phyloP scores from a whole-genome alignment of 768 basidiomycete genomes.

The Royoungia palumana region DNA sequence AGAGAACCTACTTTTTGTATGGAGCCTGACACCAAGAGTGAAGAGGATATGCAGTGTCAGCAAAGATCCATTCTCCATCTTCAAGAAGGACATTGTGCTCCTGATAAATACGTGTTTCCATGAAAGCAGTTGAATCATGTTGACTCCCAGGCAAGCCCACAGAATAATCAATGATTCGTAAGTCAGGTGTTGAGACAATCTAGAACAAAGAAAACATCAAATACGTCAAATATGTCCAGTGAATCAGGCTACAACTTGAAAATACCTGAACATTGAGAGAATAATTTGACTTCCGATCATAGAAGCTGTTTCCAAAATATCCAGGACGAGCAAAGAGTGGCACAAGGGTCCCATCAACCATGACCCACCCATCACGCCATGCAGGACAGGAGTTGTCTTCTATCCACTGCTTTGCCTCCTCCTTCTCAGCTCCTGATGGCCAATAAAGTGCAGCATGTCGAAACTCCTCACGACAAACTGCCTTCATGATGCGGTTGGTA shows the following conservation, averaged over 20 bases:
- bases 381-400: constrained; percentile 30
- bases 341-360: constrained; percentile 42
- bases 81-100: constrained; percentile 2
- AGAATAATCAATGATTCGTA: constrained; percentile 28
- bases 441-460: background rate
- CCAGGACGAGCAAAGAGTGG: constrained; percentile 31
- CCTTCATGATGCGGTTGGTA: background rate
- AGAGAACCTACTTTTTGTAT: constrained; percentile 20
- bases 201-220: background rate
- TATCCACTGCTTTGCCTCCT: constrained; percentile 39
- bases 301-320: constrained; percentile 35
- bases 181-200: constrained; percentile 14
- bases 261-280: constrained; percentile 2
- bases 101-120: constrained; percentile 19
- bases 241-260: background rate
- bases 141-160: constrained; percentile 32
- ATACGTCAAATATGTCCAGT: too few relatives aligned
- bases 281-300: constrained; percentile 9
- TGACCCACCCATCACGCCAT: constrained; percentile 37
- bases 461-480: background rate
- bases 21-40: constrained; percentile 29
- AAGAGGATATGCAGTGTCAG: constrained; percentile 40
- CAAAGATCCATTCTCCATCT: constrained; percentile 34
- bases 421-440: constrained; percentile 19
- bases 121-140: constrained; percentile 34